Percentiles rank a stretch among this genome's conserved stretches.
Conservation (phyloP, 2,329 filamentous ascomycete genomes). For the Dendryphion nanum region DNA sequence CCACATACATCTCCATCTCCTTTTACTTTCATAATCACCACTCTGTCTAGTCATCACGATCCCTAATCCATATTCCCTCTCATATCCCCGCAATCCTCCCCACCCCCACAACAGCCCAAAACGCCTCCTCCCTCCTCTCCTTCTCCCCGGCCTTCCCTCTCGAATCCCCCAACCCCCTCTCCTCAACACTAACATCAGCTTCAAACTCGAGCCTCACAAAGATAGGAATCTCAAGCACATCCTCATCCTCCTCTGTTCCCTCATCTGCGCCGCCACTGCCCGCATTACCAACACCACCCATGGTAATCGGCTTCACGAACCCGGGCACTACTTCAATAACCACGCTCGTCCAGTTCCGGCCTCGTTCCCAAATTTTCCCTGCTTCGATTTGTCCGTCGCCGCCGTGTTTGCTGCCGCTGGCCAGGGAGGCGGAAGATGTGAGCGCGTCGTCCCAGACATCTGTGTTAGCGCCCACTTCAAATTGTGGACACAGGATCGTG, state of each 20-base stretch:
- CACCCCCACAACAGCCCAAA: slow-evolving; percentile 91
- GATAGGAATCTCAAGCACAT: slow-evolving; percentile 84
- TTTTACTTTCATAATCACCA: not conserved
- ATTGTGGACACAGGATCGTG: slow-evolving; percentile 90
- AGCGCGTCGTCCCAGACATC: slow-evolving; percentile 91
- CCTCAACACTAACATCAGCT: slow-evolving; percentile 62
- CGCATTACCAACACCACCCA: no score
- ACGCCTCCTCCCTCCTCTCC: slow-evolving; percentile 83
- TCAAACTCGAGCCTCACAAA: slow-evolving; percentile 94
- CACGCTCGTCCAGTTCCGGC: slow-evolving; percentile 91
- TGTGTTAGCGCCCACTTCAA: slow-evolving; percentile 92
- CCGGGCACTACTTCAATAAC: slow-evolving; percentile 82
- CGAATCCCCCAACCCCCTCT: slow-evolving; percentile 32
- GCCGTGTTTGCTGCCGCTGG: slow-evolving; percentile 2
- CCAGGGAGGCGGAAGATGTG: slow-evolving; percentile 26
- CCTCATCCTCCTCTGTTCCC: slow-evolving; percentile 53
- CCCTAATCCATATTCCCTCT: slow-evolving; percentile 2
- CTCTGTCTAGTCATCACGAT: slow-evolving; percentile 1
- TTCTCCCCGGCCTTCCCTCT: slow-evolving; percentile 55
- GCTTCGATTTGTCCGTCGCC: slow-evolving; percentile 59
- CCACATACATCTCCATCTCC: not conserved
- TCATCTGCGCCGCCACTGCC: slow-evolving; percentile 21
- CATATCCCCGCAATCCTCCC: slow-evolving; percentile 63
- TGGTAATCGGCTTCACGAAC: slow-evolving; percentile 22
- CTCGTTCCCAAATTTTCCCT: slow-evolving; percentile 94